Base-by-base conservation (phyloP, 441 rosid genomes). In the Erodium moschatum region DNA sequence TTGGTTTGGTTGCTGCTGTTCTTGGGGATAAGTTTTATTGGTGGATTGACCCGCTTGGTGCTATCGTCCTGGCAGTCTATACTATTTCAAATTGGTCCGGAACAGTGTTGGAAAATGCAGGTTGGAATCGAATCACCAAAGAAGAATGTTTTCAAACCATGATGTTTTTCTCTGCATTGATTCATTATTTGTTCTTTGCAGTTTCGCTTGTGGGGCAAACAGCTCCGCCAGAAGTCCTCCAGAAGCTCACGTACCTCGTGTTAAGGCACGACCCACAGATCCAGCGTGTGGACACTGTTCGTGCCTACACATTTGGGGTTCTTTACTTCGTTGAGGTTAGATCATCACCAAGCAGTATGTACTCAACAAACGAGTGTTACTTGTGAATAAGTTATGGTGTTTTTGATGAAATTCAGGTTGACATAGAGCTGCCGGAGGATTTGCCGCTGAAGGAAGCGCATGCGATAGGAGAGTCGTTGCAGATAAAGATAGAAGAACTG, bases 381-480 rank as follows among this genome's bases (percentile, higher is more conserved):
- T 29, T 29, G 31, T 29, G 31, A 29, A 29, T 29, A 29, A 29
- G 31, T 29, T 29, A 1, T 29, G 31, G 3, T 29, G 31, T 29
- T 29, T 2, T 29, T 29, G 56, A 68, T 8, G 10, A 21, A 50
- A 13, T 29, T 24, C 35, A 74, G 80, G 78, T 74, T 58, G 81
- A 77, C 31, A 66, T 74, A 7, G 81, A 74, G 66, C 70, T 74
- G 60, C 81, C 78, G 0, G 75, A 74, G 68, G 81, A 74, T 35
- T 27, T 71, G 42, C 78, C 75, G 3, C 63, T 71, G 68, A 74
- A 74, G 62, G 77, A 71, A 68, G 75, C 81, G 5, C 81, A 77
- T 20, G 29, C 71, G 1, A 66, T 74, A 7, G 81, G 81, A 35
- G 81, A 77, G 60, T 44, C 78, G 0, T 62, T 77, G 77, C 81